A percentile compares a stretch with the other conserved stretches of the same genome.
Conservation (phyloP, 2,329 filamentous ascomycete species). For the Trichoderma aggressivum region DNA sequence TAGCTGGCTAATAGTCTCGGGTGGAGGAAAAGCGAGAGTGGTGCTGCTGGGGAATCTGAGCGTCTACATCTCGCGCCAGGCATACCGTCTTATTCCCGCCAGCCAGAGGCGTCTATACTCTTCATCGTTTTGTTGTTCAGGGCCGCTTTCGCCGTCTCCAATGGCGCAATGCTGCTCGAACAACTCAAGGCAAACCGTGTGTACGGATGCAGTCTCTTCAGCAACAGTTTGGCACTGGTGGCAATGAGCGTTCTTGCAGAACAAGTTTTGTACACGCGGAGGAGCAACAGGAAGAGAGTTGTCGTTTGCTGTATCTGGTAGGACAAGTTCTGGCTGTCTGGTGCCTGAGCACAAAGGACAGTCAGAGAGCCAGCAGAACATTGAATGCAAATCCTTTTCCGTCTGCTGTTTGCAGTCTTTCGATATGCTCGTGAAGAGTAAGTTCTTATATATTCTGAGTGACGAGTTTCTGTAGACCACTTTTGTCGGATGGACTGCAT, state of each 20-base stretch:
- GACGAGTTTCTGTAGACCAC: background rate
- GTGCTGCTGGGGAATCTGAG: background rate
- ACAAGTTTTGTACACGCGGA: background rate
- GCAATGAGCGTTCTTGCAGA: background rate
- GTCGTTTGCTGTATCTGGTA: background rate
- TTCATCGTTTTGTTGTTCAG: background rate
- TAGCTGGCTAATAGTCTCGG: background rate
- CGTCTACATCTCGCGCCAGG: background rate
- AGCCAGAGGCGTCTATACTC: constrained; percentile 1
- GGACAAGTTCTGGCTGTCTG: background rate
- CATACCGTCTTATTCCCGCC: background rate
- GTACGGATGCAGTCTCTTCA: background rate
- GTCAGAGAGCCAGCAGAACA: background rate
- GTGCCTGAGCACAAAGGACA: background rate
- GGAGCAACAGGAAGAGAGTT: background rate
- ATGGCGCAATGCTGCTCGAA: background rate
- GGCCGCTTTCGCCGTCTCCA: background rate
- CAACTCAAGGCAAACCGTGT: background rate
- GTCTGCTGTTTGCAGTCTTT: background rate
- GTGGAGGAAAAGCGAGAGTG: background rate
- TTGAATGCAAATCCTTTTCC: background rate
- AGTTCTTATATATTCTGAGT: background rate
- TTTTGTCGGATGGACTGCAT: no score
- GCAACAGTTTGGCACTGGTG: constrained; percentile 20
- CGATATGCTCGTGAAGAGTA: background rate